These are phyloP conservation scores for Candida suzukii DNA, from an alignment of 805 yeast genomes.

Conservation along the genomic window DNA sequence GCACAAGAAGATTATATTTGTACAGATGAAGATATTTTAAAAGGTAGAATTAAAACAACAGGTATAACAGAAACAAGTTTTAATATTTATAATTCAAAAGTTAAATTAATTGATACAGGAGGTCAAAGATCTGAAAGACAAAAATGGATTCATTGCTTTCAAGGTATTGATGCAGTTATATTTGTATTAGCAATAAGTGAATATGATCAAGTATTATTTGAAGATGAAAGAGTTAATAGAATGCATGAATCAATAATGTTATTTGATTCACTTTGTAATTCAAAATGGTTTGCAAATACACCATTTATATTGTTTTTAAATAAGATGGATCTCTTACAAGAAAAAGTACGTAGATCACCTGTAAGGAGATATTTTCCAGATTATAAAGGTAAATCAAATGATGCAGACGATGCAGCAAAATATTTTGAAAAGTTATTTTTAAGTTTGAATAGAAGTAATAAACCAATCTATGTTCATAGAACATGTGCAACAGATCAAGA, in stretches of 20 bases:
- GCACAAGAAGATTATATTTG: conserved; percentile 62
- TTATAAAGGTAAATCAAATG: conserved; percentile 57
- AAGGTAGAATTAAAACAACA: conserved; percentile 90
- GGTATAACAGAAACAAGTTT: conserved; percentile 89
- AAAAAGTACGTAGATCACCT: conserved; percentile 61
- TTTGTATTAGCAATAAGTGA: conserved; percentile 89
- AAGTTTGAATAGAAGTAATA: conserved; percentile 51
- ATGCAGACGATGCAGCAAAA: conserved; percentile 58
- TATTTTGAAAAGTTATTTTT: conserved; percentile 67
- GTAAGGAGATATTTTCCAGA: conserved; percentile 72
- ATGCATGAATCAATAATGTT: conserved; percentile 85
- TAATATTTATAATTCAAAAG: conserved; percentile 52
- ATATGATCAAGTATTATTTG: conserved; percentile 87
- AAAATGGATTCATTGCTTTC: conserved; percentile 94
- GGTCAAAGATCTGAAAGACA: conserved; percentile 90
- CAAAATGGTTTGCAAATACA: conserved; percentile 76
- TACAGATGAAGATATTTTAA: conserved; percentile 74
- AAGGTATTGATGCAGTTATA: conserved; percentile 78
- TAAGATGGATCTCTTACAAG: conserved; percentile 75
- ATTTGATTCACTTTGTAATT: conserved; percentile 78
- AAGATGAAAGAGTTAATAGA: conserved; percentile 82
- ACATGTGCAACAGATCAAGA: conserved; percentile 94
- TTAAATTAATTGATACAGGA: conserved; percentile 89
- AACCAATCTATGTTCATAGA: conserved; percentile 83
- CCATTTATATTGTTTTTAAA: conserved; percentile 87